Evolutionary conservation across 2,329 filamentous ascomycete species (phyloP).

Genomic region (Sclerotinia glacialis): DNA sequence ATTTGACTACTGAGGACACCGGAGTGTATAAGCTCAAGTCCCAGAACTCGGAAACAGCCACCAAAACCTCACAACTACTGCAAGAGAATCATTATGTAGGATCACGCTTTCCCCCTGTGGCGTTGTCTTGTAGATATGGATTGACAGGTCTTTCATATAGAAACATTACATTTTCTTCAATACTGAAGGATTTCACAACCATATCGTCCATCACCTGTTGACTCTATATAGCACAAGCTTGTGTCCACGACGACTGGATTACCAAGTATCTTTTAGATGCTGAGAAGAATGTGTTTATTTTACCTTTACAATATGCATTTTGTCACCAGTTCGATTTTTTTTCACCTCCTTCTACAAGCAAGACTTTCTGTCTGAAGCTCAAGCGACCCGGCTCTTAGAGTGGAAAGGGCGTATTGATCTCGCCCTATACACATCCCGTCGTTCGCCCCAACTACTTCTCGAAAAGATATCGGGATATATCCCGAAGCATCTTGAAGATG

Average conservation of each 20-base stretch:
- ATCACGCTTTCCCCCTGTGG: background rate
- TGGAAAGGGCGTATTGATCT: conserved; percentile 79
- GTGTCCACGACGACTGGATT: conserved; percentile 61
- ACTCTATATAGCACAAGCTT: conserved; percentile 72
- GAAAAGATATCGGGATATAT: conserved; percentile 60
- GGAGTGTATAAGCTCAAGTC: conserved; percentile 49
- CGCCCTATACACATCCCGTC: conserved; percentile 68
- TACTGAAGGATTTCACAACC: conserved; percentile 71
- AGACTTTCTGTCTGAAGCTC: conserved; percentile 56
- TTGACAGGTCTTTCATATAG: conserved; percentile 43
- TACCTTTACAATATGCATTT: conserved; percentile 78
- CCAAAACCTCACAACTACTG: conserved; percentile 63
- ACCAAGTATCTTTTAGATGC: conserved; percentile 51
- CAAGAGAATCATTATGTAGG: conserved; percentile 68
- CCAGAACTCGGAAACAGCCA: conserved; percentile 58
- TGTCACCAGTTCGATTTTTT: conserved; percentile 70
- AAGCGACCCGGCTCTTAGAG: conserved; percentile 70
- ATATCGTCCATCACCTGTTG: conserved; percentile 76
- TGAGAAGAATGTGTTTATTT: conserved; percentile 52
- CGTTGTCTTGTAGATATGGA: background rate
- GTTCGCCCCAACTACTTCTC: conserved; percentile 57
- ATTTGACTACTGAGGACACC: conserved; percentile 48
- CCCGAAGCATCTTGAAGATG: conserved; percentile 41
- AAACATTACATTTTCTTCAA: conserved; percentile 82
- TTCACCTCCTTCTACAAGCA: conserved; percentile 66